These are phyloP conservation scores for Amphichorda felina DNA, from an alignment of 2,329 filamentous ascomycete species.

Conservation along the genomic window DNA sequence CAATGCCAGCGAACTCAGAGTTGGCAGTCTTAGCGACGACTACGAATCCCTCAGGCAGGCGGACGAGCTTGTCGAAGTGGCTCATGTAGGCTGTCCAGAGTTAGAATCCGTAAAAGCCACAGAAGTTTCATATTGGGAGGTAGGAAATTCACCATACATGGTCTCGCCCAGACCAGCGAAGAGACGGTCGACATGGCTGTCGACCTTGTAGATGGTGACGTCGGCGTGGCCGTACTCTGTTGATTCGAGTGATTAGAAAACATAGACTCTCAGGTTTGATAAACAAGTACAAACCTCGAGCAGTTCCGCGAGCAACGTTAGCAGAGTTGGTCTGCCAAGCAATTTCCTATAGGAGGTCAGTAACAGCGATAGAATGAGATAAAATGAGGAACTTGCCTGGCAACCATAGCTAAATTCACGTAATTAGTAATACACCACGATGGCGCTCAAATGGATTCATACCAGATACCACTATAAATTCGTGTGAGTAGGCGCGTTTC, in stretches of 20 bases:
- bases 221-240: conserved; percentile 60
- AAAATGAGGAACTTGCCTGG: too few species aligned
- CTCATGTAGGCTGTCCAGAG: conserved; percentile 73
- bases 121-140: background rate
- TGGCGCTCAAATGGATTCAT: background rate
- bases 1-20: conserved; percentile 70
- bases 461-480: conserved; percentile 11
- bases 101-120: conserved; percentile 2
- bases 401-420: too few species aligned
- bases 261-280: too few species aligned
- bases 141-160: conserved; percentile 32
- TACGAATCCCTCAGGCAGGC: conserved; percentile 61
- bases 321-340: too few species aligned
- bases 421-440: too few species aligned
- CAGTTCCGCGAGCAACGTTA: too few species aligned
- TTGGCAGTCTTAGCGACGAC: conserved; percentile 66
- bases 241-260: conserved; percentile 15
- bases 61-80: conserved; percentile 75
- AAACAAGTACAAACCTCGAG: too few species aligned
- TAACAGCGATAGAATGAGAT: too few species aligned
- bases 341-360: too few species aligned
- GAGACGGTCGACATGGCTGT: conserved; percentile 59
- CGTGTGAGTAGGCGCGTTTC: conserved; percentile 6
- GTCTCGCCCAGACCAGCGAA: conserved; percentile 62
- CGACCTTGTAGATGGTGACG: conserved; percentile 46